These are phyloP conservation scores for Vanrija pseudolonga DNA, from an alignment of 1,284 basidiomycete genomes.

Conservation along the genomic window DNA sequence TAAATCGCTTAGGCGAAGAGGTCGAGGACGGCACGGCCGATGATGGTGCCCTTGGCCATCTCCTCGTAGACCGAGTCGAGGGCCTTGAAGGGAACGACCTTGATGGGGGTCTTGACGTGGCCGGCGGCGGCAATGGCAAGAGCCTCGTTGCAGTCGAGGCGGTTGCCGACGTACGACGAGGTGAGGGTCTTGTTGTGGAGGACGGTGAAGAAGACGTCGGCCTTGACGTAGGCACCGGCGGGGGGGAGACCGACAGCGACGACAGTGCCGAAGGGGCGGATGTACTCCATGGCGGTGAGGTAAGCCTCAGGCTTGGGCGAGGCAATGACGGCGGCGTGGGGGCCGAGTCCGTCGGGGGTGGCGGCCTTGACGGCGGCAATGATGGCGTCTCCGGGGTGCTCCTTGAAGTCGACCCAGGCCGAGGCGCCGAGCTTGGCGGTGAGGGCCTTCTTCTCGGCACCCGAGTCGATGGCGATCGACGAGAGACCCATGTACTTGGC, in stretches of 20 bases:
- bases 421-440: constrained; percentile 68
- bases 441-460: constrained; percentile 69
- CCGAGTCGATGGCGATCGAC: constrained; percentile 73
- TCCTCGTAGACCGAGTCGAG: constrained; percentile 60
- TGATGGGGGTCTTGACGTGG: constrained; percentile 61
- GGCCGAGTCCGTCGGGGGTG: constrained; percentile 64
- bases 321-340: constrained; percentile 70
- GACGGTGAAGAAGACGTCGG: constrained; percentile 69
- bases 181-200: constrained; percentile 67
- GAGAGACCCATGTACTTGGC: constrained; percentile 69
- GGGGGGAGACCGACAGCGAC: constrained; percentile 73
- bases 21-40: constrained; percentile 64
- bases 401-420: constrained; percentile 74
- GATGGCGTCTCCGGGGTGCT: constrained; percentile 26
- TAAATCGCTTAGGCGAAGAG: constrained; percentile 3
- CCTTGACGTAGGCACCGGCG: constrained; percentile 48
- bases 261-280: constrained; percentile 60
- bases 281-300: constrained; percentile 64
- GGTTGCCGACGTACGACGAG: constrained; percentile 70
- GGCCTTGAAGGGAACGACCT: constrained; percentile 55
- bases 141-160: constrained; percentile 70
- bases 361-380: constrained; percentile 51
- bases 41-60: constrained; percentile 58
- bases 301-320: constrained; percentile 57
- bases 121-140: constrained; percentile 66